A percentile compares a stretch with the other conserved stretches of the same genome.
These are phyloP conservation scores for Solanum habrochaites DNA, from an alignment of 257 asterid genomes.

Conservation along the genomic window DNA sequence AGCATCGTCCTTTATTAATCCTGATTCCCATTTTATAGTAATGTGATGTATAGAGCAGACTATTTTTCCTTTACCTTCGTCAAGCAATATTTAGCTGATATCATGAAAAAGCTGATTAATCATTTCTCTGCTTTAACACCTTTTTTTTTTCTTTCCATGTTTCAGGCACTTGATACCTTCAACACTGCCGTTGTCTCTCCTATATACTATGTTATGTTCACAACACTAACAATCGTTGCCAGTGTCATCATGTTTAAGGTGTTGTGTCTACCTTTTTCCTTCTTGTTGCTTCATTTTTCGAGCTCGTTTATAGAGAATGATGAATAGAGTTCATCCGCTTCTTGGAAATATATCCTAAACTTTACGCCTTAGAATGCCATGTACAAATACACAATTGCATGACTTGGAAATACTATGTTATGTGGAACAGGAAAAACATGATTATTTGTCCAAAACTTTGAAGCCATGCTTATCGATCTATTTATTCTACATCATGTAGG, in stretches of 20 bases:
- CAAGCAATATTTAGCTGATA: background rate
- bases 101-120: background rate
- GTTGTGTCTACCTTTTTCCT: background rate
- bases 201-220: slow-evolving; percentile 81
- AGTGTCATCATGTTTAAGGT: slow-evolving; percentile 87
- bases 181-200: slow-evolving; percentile 92
- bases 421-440: background rate
- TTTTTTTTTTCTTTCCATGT: slow-evolving; percentile 1
- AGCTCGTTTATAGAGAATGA: background rate
- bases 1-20: background rate
- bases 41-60: background rate
- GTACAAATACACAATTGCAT: background rate
- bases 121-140: slow-evolving; percentile 1
- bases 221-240: slow-evolving; percentile 75
- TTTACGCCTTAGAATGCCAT: background rate
- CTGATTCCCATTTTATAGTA: background rate
- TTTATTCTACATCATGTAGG: slow-evolving; percentile 23
- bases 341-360: background rate
- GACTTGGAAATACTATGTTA: background rate
- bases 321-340: background rate
- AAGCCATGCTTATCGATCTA: background rate
- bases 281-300: background rate
- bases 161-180: slow-evolving; percentile 94
- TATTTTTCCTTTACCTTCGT: background rate
- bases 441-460: background rate